These are phyloP conservation scores for Cerrena zonata DNA, from an alignment of 1,284 basidiomycete genomes.

Conservation along the genomic window DNA sequence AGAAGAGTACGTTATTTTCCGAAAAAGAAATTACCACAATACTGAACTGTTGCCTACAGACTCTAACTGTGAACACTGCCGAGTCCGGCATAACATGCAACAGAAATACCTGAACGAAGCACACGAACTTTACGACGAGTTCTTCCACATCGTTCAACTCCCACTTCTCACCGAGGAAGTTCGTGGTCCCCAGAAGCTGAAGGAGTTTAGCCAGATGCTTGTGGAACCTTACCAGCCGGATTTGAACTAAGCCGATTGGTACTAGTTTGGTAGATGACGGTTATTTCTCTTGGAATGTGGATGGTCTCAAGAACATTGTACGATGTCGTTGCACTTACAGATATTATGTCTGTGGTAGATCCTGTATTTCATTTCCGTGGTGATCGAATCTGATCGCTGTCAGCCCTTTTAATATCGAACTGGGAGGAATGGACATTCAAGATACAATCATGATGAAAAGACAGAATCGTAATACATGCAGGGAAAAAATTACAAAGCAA, in stretches of 20 bases:
- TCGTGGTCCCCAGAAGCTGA: slow-evolving; percentile 87
- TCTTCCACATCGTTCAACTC: slow-evolving; percentile 91
- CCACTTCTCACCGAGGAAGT: slow-evolving; percentile 96
- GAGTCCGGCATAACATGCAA: slow-evolving; percentile 93
- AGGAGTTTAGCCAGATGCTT: slow-evolving; percentile 84
- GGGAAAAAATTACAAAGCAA: slow-evolving; percentile 45
- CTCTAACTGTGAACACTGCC: slow-evolving; percentile 92
- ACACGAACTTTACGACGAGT: slow-evolving; percentile 92
- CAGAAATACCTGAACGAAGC: slow-evolving; percentile 93
- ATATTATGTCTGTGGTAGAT: no score
- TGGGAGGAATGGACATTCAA: no score
- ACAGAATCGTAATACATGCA: neutral
- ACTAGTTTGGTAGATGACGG: no score
- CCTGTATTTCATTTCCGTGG: no score
- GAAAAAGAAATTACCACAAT: neutral
- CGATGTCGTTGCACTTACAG: no score
- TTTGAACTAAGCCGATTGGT: neutral
- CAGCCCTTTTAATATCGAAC: no score
- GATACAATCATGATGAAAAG: no score
- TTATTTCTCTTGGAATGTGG: no score
- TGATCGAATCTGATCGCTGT: no score
- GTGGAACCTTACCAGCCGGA: slow-evolving; percentile 54
- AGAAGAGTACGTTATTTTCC: slow-evolving; percentile 55
- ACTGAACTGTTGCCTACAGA: slow-evolving; percentile 38
- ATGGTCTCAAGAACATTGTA: no score